phyloP scores from a whole-genome alignment of 1,139 yeast species.

The Ogataea hybrid region DNA sequence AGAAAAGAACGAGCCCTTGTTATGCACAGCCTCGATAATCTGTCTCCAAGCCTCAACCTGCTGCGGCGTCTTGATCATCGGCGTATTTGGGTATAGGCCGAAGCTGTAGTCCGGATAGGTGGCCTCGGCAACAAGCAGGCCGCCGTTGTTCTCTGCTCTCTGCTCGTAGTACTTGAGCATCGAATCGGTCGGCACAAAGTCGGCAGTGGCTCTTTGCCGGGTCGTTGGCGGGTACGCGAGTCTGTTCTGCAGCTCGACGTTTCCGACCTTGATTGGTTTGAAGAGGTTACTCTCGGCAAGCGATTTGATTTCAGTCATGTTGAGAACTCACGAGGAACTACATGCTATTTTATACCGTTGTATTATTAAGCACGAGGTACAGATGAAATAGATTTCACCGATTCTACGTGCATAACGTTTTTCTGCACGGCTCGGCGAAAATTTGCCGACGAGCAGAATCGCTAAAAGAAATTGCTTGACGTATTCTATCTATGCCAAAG shows the following conservation, averaged over 20 bases:
- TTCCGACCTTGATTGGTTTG: slow-evolving; percentile 49
- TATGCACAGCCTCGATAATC: slow-evolving; percentile 56
- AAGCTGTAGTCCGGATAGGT: slow-evolving; percentile 45
- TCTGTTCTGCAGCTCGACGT: slow-evolving; percentile 38
- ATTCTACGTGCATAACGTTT: neutral
- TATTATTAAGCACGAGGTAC: neutral
- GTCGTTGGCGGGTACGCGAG: slow-evolving; percentile 56
- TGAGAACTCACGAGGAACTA: neutral
- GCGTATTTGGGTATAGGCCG: slow-evolving; percentile 43
- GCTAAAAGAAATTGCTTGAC: neutral
- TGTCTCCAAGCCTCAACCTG: slow-evolving; percentile 48
- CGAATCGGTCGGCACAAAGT: slow-evolving; percentile 46
- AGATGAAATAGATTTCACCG: neutral
- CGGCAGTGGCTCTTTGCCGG: slow-evolving; percentile 43
- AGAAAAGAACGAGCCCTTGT: slow-evolving; percentile 48
- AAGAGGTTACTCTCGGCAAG: slow-evolving; percentile 19
- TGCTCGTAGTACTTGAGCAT: slow-evolving; percentile 50
- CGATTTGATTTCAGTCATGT: neutral
- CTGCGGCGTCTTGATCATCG: slow-evolving; percentile 50
- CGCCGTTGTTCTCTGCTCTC: slow-evolving; percentile 54
- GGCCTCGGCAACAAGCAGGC: slow-evolving; percentile 52
- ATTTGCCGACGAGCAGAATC: neutral
- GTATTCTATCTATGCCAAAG: slow-evolving; percentile 12
- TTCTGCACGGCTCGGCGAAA: neutral
- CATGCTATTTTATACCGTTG: neutral